phyloP scores from a whole-genome alignment of 805 yeast species.

The Huiozyma sinensis region DNA sequence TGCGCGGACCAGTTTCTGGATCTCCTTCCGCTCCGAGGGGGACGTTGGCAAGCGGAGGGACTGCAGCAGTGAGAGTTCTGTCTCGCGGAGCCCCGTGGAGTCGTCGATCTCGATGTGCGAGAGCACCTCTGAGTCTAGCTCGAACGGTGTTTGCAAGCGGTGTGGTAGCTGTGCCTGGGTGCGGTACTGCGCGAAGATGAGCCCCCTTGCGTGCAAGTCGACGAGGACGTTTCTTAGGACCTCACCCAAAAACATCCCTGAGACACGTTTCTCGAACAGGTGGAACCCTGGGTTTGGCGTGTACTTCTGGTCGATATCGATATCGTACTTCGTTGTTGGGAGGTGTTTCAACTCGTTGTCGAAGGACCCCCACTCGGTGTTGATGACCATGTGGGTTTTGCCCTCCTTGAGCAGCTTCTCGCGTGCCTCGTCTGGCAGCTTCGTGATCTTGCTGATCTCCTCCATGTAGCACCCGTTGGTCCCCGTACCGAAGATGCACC shows the following conservation, averaged over 20 bases:
- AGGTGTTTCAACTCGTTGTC: conserved; percentile 70
- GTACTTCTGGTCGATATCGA: conserved; percentile 47
- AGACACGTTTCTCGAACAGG: conserved; percentile 82
- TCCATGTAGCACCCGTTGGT: conserved; percentile 94
- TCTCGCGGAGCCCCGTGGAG: conserved; percentile 57
- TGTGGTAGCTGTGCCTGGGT: conserved; percentile 36
- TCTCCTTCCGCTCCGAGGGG: conserved; percentile 57
- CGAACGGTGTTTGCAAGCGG: conserved; percentile 65
- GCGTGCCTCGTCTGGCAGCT: conserved; percentile 42
- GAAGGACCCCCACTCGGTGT: conserved; percentile 98
- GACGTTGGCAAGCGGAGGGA: conserved; percentile 60
- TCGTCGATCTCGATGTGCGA: conserved; percentile 81
- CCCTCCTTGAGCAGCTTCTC: conserved; percentile 32
- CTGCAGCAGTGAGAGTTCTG: conserved; percentile 57
- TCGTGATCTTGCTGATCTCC: conserved; percentile 57
- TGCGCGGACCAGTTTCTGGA: conserved; percentile 69
- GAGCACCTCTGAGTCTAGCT: conserved; percentile 66
- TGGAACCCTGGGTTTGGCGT: conserved; percentile 83
- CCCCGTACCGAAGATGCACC: conserved; percentile 94
- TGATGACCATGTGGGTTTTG: conserved; percentile 67
- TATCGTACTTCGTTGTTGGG: conserved; percentile 74
- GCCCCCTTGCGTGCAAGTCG: conserved; percentile 51
- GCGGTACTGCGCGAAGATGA: conserved; percentile 47
- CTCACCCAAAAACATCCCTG: conserved; percentile 92
- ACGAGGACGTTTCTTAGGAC: conserved; percentile 61